These are phyloP conservation scores for Eucalyptus cladocalyx DNA, from an alignment of 345 rosid genomes.

Conservation along the genomic window DNA sequence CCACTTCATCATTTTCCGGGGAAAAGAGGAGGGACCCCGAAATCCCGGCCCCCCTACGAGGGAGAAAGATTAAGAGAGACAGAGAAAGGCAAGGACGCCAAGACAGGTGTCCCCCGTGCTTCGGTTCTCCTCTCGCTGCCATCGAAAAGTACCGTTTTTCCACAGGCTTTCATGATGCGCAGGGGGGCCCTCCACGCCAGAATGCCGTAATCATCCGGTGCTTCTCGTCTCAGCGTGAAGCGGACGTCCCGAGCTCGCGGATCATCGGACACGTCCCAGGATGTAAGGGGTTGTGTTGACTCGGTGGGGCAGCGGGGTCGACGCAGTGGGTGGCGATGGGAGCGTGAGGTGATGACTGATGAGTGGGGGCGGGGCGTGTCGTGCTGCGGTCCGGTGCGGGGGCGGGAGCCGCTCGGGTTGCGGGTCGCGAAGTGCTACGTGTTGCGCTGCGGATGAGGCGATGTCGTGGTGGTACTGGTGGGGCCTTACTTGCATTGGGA, in stretches of 20 bases:
- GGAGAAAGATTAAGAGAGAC: not conserved
- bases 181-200: not conserved
- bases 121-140: not conserved
- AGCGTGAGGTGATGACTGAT: not conserved
- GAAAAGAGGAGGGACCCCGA: not conserved
- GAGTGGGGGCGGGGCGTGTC: not conserved
- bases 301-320: not conserved
- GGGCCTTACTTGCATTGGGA: not conserved
- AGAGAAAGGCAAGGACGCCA: not conserved
- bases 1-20: not conserved
- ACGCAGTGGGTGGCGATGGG: not conserved
- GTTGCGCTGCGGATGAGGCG: not conserved
- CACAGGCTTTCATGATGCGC: conserved; percentile 8
- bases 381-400: not conserved
- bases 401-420: not conserved
- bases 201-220: not conserved
- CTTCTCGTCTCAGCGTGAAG: not conserved
- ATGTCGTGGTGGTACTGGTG: not conserved
- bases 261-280: not conserved
- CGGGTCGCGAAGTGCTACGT: not conserved
- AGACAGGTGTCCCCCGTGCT: conserved; percentile 4
- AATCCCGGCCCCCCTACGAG: not conserved
- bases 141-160: not conserved
- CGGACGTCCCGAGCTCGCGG: not conserved
- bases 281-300: not conserved